Percentiles rank a stretch among this genome's conserved stretches.
phyloP scores from a whole-genome alignment of 495 filamentous ascomycete species.

The Articulospora tetracladia region DNA sequence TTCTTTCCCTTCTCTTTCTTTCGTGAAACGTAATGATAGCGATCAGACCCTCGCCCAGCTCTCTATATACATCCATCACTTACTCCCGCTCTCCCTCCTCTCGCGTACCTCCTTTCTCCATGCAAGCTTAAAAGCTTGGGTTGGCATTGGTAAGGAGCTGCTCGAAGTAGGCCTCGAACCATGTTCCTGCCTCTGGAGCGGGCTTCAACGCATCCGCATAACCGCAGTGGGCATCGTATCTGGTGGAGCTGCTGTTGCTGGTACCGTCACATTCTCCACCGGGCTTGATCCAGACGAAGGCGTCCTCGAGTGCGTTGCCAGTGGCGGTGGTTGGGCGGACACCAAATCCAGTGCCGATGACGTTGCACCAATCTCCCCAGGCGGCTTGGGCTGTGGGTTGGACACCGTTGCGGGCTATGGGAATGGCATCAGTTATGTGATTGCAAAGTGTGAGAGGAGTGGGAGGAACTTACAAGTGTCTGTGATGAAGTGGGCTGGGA shows the following conservation, averaged over 20 bases:
- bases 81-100: neutral
- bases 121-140: constrained; percentile 31
- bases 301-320: constrained; percentile 58
- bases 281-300: constrained; percentile 83
- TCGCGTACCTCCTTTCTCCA: neutral
- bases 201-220: constrained; percentile 54
- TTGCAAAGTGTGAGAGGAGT: neutral
- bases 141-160: constrained; percentile 65
- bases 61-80: neutral
- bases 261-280: constrained; percentile 79
- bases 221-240: constrained; percentile 74
- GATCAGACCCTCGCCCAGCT: neutral
- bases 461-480: constrained; percentile 27
- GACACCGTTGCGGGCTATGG: constrained; percentile 55
- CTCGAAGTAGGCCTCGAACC: constrained; percentile 80
- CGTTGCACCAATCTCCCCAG: constrained; percentile 88
- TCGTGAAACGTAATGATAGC: neutral
- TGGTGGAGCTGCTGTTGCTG: constrained; percentile 50
- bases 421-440: constrained; percentile 6
- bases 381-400: constrained; percentile 56
- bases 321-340: constrained; percentile 61
- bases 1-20: neutral
- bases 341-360: constrained; percentile 71
- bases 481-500: constrained; percentile 66
- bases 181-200: constrained; percentile 72